Evolutionary conservation across 257 asterid genomes (phyloP).

Genomic region (Solanum bulbocastanum): DNA sequence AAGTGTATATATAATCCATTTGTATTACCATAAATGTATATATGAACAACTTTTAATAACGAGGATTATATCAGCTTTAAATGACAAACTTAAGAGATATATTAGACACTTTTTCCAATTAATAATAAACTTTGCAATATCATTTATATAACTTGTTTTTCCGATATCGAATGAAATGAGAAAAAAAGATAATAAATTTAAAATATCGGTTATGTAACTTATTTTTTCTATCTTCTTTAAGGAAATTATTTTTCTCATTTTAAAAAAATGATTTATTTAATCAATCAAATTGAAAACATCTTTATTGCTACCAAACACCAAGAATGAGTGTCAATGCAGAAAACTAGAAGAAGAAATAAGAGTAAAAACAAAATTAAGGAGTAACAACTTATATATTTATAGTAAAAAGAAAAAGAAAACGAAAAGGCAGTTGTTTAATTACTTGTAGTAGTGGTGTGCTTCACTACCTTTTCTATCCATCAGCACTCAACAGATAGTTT

Average conservation of each 20-base stretch:
- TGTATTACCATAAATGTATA: background rate
- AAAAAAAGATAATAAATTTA: no score
- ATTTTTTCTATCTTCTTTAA: no score
- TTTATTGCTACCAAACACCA: background rate
- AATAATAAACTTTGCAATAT: no score
- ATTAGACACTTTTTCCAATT: background rate
- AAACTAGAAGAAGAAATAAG: background rate
- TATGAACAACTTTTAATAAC: background rate
- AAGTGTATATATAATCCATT: background rate
- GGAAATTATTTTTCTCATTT: background rate
- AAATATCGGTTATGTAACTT: background rate
- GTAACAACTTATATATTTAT: background rate
- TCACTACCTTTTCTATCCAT: background rate
- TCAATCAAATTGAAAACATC: background rate
- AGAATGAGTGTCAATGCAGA: background rate
- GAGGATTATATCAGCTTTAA: no score
- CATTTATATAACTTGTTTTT: background rate
- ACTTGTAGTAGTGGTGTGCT: background rate
- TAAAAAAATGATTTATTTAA: no score
- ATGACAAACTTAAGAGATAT: background rate
- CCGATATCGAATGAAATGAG: background rate
- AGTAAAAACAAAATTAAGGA: background rate
- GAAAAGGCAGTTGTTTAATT: background rate
- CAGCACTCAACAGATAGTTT: background rate
- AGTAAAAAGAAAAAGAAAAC: background rate